phyloP scores from a whole-genome alignment of 2,329 filamentous ascomycete genomes.

The Colletotrichum coccodes region DNA sequence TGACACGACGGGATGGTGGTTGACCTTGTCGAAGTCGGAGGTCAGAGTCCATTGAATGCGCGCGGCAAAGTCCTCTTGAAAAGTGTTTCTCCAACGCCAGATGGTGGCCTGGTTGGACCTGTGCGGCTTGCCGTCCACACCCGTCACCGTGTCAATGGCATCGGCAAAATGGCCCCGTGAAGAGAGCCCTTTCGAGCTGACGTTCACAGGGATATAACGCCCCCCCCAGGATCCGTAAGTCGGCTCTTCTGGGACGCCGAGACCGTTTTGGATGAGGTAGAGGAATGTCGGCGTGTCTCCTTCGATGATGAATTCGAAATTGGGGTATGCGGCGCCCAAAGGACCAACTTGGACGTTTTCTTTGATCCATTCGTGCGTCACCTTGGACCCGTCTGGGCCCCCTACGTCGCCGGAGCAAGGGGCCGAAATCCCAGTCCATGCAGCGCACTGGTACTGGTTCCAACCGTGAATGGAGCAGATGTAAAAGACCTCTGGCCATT shows the following conservation, averaged over 20 bases:
- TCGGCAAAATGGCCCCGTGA: constrained; percentile 41
- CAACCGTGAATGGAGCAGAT: constrained; percentile 66
- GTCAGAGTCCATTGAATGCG: constrained; percentile 50
- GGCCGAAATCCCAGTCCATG: constrained; percentile 64
- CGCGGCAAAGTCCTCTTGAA: constrained; percentile 53
- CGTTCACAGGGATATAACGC: constrained; percentile 49
- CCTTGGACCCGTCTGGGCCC: constrained; percentile 54
- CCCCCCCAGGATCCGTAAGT: constrained; percentile 61
- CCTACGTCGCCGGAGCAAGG: constrained; percentile 55
- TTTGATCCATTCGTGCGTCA: constrained; percentile 62
- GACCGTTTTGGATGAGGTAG: constrained; percentile 58
- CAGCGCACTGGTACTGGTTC: constrained; percentile 62
- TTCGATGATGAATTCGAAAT: constrained; percentile 62
- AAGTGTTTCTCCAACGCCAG: constrained; percentile 53
- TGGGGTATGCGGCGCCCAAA: constrained; percentile 55
- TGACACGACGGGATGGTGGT: constrained; percentile 57
- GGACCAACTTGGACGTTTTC: constrained; percentile 61
- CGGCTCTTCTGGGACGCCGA: constrained; percentile 56
- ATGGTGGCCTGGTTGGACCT: constrained; percentile 47
- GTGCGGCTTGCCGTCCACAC: constrained; percentile 40
- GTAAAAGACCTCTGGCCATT: constrained; percentile 65
- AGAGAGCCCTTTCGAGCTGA: constrained; percentile 35
- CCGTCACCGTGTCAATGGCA: constrained; percentile 40
- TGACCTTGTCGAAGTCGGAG: constrained; percentile 43
- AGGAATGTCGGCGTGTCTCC: constrained; percentile 63